A percentile compares a stretch with the other conserved stretches of the same genome.
phyloP scores from a whole-genome alignment of 163 green algal species.

The Scenedesmus sp. region DNA sequence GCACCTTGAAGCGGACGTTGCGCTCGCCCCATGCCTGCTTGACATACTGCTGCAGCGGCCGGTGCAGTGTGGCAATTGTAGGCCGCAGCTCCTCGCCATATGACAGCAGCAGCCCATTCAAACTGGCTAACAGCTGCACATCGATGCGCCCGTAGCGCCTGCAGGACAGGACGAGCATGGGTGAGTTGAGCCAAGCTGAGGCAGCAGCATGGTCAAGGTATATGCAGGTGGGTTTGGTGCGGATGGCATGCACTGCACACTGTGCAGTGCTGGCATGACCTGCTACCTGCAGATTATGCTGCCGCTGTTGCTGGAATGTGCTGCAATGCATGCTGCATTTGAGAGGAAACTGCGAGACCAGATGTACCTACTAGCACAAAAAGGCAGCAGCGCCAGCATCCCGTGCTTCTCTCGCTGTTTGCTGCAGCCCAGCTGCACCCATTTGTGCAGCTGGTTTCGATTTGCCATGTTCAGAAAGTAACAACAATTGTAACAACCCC shows the following conservation, averaged over 20 bases:
- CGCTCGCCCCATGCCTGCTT: conserved; percentile 29
- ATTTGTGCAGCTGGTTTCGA: no score
- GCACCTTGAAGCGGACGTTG: conserved; percentile 29
- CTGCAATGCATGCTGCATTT: background rate
- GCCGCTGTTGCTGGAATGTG: background rate
- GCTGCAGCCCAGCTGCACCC: no score
- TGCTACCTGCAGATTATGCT: no score
- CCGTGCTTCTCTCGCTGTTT: no score
- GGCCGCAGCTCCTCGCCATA: conserved; percentile 38
- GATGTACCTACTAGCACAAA: no score
- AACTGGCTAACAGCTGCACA: conserved; percentile 20
- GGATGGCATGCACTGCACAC: no score
- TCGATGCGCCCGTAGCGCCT: conserved; percentile 32
- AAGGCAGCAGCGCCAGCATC: no score
- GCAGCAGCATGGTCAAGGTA: background rate
- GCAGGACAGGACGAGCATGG: background rate
- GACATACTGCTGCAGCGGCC: conserved; percentile 10
- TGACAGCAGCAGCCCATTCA: conserved; percentile 38
- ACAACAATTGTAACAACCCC: background rate
- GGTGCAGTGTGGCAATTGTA: background rate
- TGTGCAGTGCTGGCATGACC: no score
- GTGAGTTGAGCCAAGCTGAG: background rate
- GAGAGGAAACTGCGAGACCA: background rate
- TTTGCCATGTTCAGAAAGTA: background rate
- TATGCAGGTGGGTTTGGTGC: no score